These are phyloP conservation scores for Pythium guiyangense DNA, from an alignment of 352 stramenopile genomes.

Conservation along the genomic window DNA sequence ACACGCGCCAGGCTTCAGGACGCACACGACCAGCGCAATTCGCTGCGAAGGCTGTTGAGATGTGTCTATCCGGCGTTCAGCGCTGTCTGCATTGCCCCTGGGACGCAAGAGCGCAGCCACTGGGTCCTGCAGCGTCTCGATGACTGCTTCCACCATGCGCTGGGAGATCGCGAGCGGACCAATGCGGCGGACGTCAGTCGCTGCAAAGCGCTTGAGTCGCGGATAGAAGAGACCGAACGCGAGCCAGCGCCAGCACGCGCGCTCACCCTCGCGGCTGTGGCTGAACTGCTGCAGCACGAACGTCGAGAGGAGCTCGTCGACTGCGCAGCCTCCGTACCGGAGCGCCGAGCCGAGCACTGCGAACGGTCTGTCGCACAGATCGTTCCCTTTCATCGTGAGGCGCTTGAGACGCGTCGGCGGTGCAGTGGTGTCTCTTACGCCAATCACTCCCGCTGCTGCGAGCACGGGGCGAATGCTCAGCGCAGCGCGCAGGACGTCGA, in stretches of 20 bases:
- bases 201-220: not conserved
- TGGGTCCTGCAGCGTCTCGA: not conserved
- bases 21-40: not conserved
- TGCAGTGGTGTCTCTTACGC: too few species aligned
- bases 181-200: not conserved
- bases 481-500: not conserved
- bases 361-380: slow-evolving; percentile 4
- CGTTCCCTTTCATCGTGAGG: slow-evolving; percentile 6
- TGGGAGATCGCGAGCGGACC: not conserved
- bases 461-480: not conserved
- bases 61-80: not conserved
- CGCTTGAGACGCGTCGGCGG: not conserved
- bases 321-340: not conserved
- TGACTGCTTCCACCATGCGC: not conserved
- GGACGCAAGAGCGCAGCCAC: not conserved
- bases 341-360: slow-evolving; percentile 5
- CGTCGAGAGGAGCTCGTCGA: slow-evolving; percentile 2
- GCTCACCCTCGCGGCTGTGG: not conserved
- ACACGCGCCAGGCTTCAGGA: not conserved
- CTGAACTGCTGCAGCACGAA: not conserved
- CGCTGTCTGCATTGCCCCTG: not conserved
- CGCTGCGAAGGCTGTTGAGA: not conserved
- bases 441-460: not conserved
- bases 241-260: slow-evolving; percentile 7
- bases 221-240: slow-evolving; percentile 2